These are phyloP conservation scores for Entonaema liquescens DNA, from an alignment of 495 filamentous ascomycete genomes.

Conservation along the genomic window DNA sequence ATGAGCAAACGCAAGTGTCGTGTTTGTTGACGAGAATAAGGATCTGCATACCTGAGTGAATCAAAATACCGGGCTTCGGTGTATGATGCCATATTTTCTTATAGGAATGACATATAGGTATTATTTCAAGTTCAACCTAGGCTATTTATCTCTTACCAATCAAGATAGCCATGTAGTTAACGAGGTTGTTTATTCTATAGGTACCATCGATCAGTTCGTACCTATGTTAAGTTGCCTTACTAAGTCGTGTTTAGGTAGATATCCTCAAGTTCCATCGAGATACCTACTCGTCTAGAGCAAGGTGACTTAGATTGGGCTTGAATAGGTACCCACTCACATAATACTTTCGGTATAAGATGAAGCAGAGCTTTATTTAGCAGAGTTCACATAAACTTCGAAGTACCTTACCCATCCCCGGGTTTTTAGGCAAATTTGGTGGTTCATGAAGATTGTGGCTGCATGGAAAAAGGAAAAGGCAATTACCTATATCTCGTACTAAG, in stretches of 20 bases:
- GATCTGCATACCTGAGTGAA: slow-evolving; percentile 13
- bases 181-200: background rate
- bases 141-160: background rate
- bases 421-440: slow-evolving; percentile 8
- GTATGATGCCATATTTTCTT: background rate
- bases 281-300: background rate
- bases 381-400: slow-evolving; percentile 4
- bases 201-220: background rate
- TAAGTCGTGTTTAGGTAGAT: background rate
- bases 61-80: background rate
- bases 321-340: background rate
- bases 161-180: background rate
- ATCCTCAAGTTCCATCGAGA: background rate
- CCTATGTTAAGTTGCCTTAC: background rate
- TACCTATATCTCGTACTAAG: background rate
- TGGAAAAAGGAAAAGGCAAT: slow-evolving; percentile 20
- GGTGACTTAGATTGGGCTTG: background rate
- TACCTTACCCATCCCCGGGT: background rate
- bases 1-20: slow-evolving; percentile 18
- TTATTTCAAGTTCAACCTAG: background rate
- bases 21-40: slow-evolving; percentile 29
- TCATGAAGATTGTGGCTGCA: slow-evolving; percentile 19
- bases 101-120: background rate
- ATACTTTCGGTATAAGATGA: background rate
- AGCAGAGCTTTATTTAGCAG: slow-evolving; percentile 4